Percentiles rank a stretch among this genome's conserved stretches.
Conservation (phyloP, 805 yeast species). For the Isabelozyma heimii region DNA sequence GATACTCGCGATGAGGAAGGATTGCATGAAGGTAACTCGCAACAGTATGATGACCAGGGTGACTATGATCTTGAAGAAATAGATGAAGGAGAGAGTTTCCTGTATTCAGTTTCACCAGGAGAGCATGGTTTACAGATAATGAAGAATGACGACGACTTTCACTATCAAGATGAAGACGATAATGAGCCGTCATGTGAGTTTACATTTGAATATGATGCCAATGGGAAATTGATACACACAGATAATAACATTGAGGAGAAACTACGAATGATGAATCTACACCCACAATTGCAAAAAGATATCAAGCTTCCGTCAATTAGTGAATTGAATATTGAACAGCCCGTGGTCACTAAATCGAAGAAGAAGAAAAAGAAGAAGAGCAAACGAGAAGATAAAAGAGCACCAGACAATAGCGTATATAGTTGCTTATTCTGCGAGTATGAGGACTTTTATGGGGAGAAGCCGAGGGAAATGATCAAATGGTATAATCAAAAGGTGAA, state of each 20-base stretch:
- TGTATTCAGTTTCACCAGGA: conserved; percentile 28
- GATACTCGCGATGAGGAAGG: conserved; percentile 41
- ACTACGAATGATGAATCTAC: conserved; percentile 30
- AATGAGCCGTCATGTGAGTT: conserved; percentile 44
- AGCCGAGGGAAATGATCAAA: conserved; percentile 49
- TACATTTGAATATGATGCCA: conserved; percentile 42
- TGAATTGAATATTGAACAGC: conserved; percentile 4
- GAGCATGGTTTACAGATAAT: conserved; percentile 28
- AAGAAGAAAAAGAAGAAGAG: conserved; percentile 21
- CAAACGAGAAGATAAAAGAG: not conserved
- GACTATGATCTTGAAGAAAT: conserved; percentile 40
- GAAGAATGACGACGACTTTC: conserved; percentile 20
- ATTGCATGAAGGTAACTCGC: conserved; percentile 31
- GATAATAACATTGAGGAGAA: conserved; percentile 38
- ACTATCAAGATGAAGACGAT: conserved; percentile 7
- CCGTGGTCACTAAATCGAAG: conserved; percentile 7
- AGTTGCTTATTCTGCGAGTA: conserved; percentile 53
- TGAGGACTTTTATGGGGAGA: conserved; percentile 48
- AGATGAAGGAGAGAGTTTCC: conserved; percentile 21
- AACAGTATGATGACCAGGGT: conserved; percentile 23
- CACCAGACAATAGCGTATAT: not conserved
- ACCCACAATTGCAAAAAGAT: conserved; percentile 5
- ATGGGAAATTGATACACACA: conserved; percentile 41
- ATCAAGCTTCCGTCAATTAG: conserved; percentile 11
- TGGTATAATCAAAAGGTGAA: conserved; percentile 42